Evolutionary conservation across 2,329 filamentous ascomycete genomes (phyloP), one percentile per base, ranked within the genome.

Genomic region (Fusarium algeriense): DNA sequence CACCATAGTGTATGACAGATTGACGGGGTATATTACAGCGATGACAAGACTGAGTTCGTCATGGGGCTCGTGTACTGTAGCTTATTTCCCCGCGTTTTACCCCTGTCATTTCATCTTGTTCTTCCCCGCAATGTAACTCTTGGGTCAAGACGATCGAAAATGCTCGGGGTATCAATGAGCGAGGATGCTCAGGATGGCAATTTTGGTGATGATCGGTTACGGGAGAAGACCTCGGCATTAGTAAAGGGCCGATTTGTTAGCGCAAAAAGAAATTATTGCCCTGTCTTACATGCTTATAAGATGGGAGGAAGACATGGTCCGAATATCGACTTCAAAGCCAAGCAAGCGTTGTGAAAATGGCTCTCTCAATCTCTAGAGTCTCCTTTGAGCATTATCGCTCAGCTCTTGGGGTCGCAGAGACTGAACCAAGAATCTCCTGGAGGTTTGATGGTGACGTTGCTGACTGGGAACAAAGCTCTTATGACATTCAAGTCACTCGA

Each of bases 401-500:
- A 7, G 78, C 81, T 20, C 70, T 86, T 5, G 85, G 85, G 9
- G 85, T 86, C 32, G 82, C 78, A 5, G 83, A 86, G 58, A 71
- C 77, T 0, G 57, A 76, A 13, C 85, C 85, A 12, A 79, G 85
- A 1, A 81, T 87, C 45, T 85, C 84, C 3, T 87, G 85, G 84
- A 72, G 80, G 7, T 85, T 86, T 48, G 77, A 78, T 6, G 81
- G 82, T 4, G 73, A 78, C 10, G 79, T 76, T 11, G 46, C 76
- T 1, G 73, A 83, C 64, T 86, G 84, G 84, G 77, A 78, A 7
- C 85, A 86, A 67, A 77, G 72, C 9, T 74, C 79, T 11, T 86
- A 86, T 45, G 83, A 84, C 7, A 66, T 87, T 6, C 81, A 86
- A 60, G 76, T 86, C 13, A 69, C 69, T 4, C 78, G 78, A 7